phyloP scores from a whole-genome alignment of 2,329 filamentous ascomycete genomes.

The Lecanicillium sp. region DNA sequence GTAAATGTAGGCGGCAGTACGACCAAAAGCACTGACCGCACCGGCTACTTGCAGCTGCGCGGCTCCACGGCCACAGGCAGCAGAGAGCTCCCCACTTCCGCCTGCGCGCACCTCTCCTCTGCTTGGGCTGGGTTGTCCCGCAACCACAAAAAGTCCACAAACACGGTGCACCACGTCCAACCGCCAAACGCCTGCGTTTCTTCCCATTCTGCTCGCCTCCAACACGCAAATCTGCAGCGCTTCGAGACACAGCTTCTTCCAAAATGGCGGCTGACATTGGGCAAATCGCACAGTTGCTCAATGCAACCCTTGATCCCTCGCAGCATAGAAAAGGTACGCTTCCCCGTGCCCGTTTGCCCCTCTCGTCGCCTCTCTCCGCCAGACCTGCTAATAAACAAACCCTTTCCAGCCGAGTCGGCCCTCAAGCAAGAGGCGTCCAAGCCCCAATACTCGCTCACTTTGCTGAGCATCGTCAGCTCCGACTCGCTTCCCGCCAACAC shows the following conservation, averaged over 20 bases:
- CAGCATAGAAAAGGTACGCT: slow-evolving; percentile 80
- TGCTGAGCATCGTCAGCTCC: slow-evolving; percentile 85
- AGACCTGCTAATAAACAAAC: slow-evolving; percentile 29
- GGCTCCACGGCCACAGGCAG: too few relatives aligned
- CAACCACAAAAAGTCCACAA: slow-evolving; percentile 10
- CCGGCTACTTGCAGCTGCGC: too few relatives aligned
- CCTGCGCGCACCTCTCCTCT: too few relatives aligned
- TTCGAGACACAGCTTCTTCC: slow-evolving; percentile 13
- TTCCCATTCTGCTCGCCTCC: slow-evolving; percentile 9
- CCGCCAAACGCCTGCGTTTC: slow-evolving; percentile 2
- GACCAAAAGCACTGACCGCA: too few relatives aligned
- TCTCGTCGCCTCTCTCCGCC: slow-evolving; percentile 22
- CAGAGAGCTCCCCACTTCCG: too few relatives aligned
- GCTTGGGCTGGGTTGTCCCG: slow-evolving; percentile 3
- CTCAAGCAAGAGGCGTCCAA: slow-evolving; percentile 74
- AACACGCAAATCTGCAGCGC: slow-evolving; percentile 11
- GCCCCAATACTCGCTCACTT: slow-evolving; percentile 76
- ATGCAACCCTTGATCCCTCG: slow-evolving; percentile 81
- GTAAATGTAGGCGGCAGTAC: too few relatives aligned
- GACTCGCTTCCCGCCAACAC: slow-evolving; percentile 66
- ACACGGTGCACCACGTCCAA: background rate
- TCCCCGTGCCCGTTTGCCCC: slow-evolving; percentile 16
- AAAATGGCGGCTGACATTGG: slow-evolving; percentile 51
- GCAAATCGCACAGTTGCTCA: slow-evolving; percentile 71
- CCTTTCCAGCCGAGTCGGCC: slow-evolving; percentile 63